Evolutionary conservation across 495 filamentous ascomycete species (phyloP).

Genomic region (Hypoxylon rickii): DNA sequence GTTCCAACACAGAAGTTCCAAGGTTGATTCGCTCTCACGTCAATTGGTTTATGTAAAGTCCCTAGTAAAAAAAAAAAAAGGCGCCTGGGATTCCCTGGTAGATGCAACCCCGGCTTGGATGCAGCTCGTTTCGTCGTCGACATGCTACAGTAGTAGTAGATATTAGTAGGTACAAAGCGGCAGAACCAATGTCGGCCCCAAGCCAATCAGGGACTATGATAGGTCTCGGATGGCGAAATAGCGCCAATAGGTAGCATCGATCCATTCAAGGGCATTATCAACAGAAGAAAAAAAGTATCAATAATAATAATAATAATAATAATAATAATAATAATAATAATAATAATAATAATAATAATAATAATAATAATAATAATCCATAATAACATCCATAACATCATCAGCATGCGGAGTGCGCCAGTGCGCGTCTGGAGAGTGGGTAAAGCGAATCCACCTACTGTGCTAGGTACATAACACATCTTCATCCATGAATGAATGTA

Average conservation of each 20-base stretch:
- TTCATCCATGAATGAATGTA: neutral
- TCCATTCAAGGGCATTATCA: slow-evolving; percentile 11
- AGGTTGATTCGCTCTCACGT: slow-evolving; percentile 5
- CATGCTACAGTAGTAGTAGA: too few relatives aligned
- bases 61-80: too few relatives aligned
- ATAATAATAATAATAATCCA: slow-evolving; percentile 11
- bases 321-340: slow-evolving; percentile 19
- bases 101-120: neutral
- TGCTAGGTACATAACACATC: neutral
- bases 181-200: neutral
- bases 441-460: slow-evolving; percentile 11
- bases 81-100: neutral
- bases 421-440: slow-evolving; percentile 21
- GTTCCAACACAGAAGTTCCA: too few relatives aligned
- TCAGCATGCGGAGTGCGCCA: slow-evolving; percentile 22
- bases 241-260: slow-evolving; percentile 26
- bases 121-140: slow-evolving; percentile 30
- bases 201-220: slow-evolving; percentile 16
- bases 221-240: slow-evolving; percentile 33
- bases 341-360: slow-evolving; percentile 16
- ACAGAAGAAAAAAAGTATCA: neutral
- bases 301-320: slow-evolving; percentile 11
- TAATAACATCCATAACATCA: slow-evolving; percentile 22
- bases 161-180: too few relatives aligned
- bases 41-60: too few relatives aligned